Evolutionary conservation across 2,329 filamentous ascomycete species (phyloP), one percentile per base, ranked within the genome.

Genomic region (Fusarium liriodendri): DNA sequence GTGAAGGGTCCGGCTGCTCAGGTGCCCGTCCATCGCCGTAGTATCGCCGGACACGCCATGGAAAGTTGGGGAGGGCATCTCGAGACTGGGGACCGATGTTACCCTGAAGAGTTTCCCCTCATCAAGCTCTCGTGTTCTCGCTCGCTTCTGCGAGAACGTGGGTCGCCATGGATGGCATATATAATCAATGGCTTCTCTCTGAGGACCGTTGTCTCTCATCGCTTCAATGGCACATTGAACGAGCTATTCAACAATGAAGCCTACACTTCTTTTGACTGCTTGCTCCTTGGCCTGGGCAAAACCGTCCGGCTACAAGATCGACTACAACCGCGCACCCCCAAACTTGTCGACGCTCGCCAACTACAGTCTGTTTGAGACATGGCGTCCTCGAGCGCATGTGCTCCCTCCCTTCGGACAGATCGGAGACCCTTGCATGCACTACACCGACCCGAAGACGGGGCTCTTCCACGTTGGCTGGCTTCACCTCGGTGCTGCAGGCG

Each of bases 351-450:
- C 81, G n/a, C 78, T 84, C 18, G 76, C 79, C 61, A 84, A 83
- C 70, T 78, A 77, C 45, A 77, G 80, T 57, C 73, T 83, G 27
- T 82, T 79, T 64, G 76, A 82, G 75, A 74, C 76, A 70, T 77
- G 75, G 76, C 71, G 75, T 32, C 84, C 84, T 5, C 80, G 78
- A 68, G 81, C 83, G 18, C 84, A 85, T 61, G 79, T 86, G 2
- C 79, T 85, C 1, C 84, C 84, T 6, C 79, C 81, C 0, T 79
- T 76, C 42, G 83, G 84, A 8, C 80, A 84, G 55, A 83, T 85
- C 47, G 84, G 83, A 38, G 84, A 86, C 65, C 84, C 84, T 13
- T 85, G 83, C 66, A 84, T 84, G 81, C 84, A 85, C 68, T 86
- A 85, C 73, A 84, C 83, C 5, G 84, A 86, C 64, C 83, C 84